Evolutionary conservation across 2,329 filamentous ascomycete genomes (phyloP), one percentile per base, ranked within the genome.

Genomic region (Penicillium sp.): DNA sequence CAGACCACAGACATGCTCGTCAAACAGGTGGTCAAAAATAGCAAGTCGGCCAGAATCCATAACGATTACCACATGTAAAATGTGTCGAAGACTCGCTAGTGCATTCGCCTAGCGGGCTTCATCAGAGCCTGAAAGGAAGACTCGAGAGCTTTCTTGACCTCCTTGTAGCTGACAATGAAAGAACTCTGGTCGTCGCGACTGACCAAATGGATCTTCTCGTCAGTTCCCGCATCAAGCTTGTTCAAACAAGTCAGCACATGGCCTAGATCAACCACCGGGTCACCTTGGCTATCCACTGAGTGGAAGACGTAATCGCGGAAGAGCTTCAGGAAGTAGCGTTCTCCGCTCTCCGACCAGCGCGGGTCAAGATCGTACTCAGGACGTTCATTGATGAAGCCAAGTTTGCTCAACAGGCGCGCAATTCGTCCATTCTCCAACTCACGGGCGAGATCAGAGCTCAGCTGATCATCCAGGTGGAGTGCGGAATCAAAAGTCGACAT

Each of bases 231-330:
- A 74, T 99, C 94, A 51, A 99, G 79, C 72, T 96, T 97, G 77
- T 95, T 97, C 64, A 99, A 76, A 69, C 89, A 93, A 26, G 83
- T 84, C 44, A 99, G 74, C 61, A 97, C 90, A 76, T 97, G 92
- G 3, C 89, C 93, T 56, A 97, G 79, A 69, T 97, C 90, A 5
- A 96, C 81, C 1, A 92, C 88, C 0, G 94, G 89, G 51, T 89
- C 88, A 14, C 91, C 92, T 55, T 90, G 86, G 31, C 85, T 83
- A 71, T 97, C 92, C 13, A 97, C 92, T 69, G 96, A 92, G 73
- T 99, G 94, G 76, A 97, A 99, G 39, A 97, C 90, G 67, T 95
- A 97, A 75, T 99, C 94, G 48, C 94, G 85, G 79, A 97, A 97
- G 9, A 99, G 82, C 76, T 96, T 97, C 61, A 99, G 81, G 70